phyloP scores from a whole-genome alignment of 2,329 filamentous ascomycete genomes.

The Zymoseptoria pseudotritici region DNA sequence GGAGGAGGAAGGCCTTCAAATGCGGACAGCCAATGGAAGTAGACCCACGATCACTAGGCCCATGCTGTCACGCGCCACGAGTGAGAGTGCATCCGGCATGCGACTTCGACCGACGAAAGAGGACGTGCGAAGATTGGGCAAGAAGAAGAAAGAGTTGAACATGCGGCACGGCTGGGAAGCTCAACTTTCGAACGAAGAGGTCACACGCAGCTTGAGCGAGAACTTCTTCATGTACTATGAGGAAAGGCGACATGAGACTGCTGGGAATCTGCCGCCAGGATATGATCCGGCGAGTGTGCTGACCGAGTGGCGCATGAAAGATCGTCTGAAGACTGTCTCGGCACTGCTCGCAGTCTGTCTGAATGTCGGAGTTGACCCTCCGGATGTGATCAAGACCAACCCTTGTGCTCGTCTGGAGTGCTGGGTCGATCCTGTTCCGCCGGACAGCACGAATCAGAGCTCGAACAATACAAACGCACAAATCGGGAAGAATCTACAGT shows the following conservation, averaged over 20 bases:
- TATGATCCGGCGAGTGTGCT: constrained; percentile 38
- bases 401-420: constrained; percentile 91
- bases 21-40: constrained; percentile 43
- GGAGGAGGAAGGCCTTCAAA: constrained; percentile 29
- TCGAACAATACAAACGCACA: constrained; percentile 54
- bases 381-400: constrained; percentile 91
- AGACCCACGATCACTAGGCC: constrained; percentile 4
- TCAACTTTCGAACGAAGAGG: constrained; percentile 86
- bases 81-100: constrained; percentile 10
- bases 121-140: constrained; percentile 6
- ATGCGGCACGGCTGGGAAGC: constrained; percentile 86
- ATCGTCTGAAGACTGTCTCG: constrained; percentile 92
- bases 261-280: constrained; percentile 68
- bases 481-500: constrained; percentile 92
- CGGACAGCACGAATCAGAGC: constrained; percentile 38
- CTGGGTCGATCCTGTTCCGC: constrained; percentile 83
- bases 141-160: constrained; percentile 10
- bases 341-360: constrained; percentile 89
- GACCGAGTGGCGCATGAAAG: constrained; percentile 96
- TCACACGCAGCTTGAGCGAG: constrained; percentile 62
- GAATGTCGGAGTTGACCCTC: constrained; percentile 95
- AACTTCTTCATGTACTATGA: constrained; percentile 99
- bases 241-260: constrained; percentile 93
- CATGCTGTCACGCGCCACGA: constrained; percentile 13
- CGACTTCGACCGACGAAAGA: constrained; percentile 3